A percentile compares a stretch with the other conserved stretches of the same genome.
Conservation (phyloP, 352 stramenopile species). For the Pythium aquatile region DNA sequence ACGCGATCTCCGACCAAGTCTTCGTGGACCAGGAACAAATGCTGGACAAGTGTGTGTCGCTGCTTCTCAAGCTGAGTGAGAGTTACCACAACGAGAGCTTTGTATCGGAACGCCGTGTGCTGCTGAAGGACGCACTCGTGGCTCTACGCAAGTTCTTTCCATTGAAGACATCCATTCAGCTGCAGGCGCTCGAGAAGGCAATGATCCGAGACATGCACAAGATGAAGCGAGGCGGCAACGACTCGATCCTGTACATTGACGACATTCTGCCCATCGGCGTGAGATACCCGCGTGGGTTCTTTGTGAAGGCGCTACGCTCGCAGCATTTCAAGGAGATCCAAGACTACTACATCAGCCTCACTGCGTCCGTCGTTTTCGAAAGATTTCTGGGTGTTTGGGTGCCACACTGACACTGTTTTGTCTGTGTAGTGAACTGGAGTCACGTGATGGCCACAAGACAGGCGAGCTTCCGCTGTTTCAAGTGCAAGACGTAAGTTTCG, state of each 20-base stretch:
- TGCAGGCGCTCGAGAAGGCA: conserved; percentile 73
- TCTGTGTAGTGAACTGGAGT: conserved; percentile 51
- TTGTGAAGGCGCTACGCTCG: conserved; percentile 73
- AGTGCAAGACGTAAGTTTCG: conserved; percentile 3
- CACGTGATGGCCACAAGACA: conserved; percentile 41
- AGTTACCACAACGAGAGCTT: conserved; percentile 62
- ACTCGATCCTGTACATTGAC: conserved; percentile 73
- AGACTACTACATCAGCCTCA: conserved; percentile 61
- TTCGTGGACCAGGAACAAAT: conserved; percentile 74
- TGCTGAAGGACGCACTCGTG: conserved; percentile 73
- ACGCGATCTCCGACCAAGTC: conserved; percentile 63
- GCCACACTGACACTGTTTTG: background rate
- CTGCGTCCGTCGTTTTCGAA: conserved; percentile 33
- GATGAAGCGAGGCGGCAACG: conserved; percentile 63
- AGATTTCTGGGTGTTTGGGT: background rate
- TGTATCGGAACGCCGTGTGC: conserved; percentile 43
- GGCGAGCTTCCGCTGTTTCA: conserved; percentile 41
- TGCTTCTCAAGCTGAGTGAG: conserved; percentile 48
- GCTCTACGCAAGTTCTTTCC: conserved; percentile 77
- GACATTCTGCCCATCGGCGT: conserved; percentile 55
- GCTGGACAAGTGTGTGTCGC: conserved; percentile 46
- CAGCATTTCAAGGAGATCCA: conserved; percentile 87
- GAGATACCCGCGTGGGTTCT: conserved; percentile 61
- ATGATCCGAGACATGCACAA: conserved; percentile 83
- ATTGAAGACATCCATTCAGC: conserved; percentile 65